These are phyloP conservation scores for Malus hybrid DNA, from an alignment of 331 rosid species.

Conservation along the genomic window DNA sequence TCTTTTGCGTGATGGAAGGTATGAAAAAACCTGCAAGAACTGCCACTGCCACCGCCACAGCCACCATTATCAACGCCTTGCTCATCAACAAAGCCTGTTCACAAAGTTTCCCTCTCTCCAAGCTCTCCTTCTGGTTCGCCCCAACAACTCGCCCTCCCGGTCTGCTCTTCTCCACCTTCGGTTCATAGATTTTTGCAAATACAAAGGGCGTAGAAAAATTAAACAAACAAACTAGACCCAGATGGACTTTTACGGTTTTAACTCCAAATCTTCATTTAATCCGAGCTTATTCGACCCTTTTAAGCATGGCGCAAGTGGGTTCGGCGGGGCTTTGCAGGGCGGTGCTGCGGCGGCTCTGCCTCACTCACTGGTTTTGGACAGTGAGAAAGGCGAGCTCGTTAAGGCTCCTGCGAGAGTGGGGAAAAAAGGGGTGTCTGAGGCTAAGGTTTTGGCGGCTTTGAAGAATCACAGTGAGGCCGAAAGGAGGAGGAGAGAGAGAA, in stretches of 20 bases:
- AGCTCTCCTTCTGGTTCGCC: conserved; percentile 74
- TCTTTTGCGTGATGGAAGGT: conserved; percentile 55
- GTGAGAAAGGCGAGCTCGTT: conserved; percentile 54
- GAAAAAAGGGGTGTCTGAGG: conserved; percentile 49
- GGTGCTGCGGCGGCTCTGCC: conserved; percentile 20
- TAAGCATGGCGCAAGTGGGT: conserved; percentile 16
- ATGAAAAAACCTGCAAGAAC: conserved; percentile 32
- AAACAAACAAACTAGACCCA: background rate
- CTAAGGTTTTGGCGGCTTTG: conserved; percentile 68
- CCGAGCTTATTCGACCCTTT: conserved; percentile 26
- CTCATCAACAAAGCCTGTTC: conserved; percentile 28
- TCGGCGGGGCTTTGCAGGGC: conserved; percentile 15
- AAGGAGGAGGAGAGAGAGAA: conserved; percentile 91
- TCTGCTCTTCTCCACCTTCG: conserved; percentile 31
- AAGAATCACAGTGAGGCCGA: conserved; percentile 92
- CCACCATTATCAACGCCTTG: conserved; percentile 22
- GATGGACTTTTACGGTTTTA: conserved; percentile 37
- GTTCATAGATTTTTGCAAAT: conserved; percentile 13
- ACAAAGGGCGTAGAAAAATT: too few species aligned
- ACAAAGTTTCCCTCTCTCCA: conserved; percentile 40
- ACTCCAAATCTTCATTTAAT: conserved; percentile 21
- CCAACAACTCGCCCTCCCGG: conserved; percentile 84
- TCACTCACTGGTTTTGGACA: conserved; percentile 43
- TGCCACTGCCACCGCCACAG: background rate
- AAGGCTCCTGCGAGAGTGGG: conserved; percentile 39